A percentile compares a stretch with the other conserved stretches of the same genome.
Evolutionary conservation across 345 rosid genomes (phyloP).

Genomic region (Trapa bicornis): DNA sequence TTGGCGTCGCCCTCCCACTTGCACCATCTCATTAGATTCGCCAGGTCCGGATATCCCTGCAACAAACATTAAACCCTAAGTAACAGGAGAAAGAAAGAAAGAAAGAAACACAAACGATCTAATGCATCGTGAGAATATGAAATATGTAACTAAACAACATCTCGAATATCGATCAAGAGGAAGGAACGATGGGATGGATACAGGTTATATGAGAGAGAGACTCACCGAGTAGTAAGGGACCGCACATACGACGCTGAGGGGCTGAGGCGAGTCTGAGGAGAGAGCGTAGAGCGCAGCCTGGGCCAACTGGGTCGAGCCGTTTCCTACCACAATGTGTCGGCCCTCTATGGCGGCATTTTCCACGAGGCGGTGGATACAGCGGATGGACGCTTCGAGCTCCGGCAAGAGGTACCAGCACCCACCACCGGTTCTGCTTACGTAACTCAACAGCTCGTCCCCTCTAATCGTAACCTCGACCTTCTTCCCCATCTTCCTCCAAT

Average conservation of each 20-base stretch:
- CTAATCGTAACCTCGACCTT: conserved; percentile 46
- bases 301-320: conserved; percentile 74
- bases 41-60: conserved; percentile 54
- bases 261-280: conserved; percentile 20
- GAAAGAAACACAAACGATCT: too few relatives aligned
- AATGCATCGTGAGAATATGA: too few relatives aligned
- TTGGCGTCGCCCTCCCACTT: conserved; percentile 83
- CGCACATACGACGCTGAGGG: conserved; percentile 63
- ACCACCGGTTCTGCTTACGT: conserved; percentile 39
- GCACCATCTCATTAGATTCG: conserved; percentile 42
- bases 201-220: not conserved
- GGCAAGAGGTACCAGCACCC: conserved; percentile 77
- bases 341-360: conserved; percentile 54
- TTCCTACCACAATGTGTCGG: conserved; percentile 58
- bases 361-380: conserved; percentile 40
- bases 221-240: conserved; percentile 87
- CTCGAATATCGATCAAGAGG: too few relatives aligned
- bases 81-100: too few relatives aligned
- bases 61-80: too few relatives aligned
- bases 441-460: conserved; percentile 75
- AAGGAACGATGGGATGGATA: too few relatives aligned
- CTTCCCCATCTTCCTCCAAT: conserved; percentile 57
- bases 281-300: conserved; percentile 74
- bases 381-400: conserved; percentile 47
- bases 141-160: too few relatives aligned